Evolutionary conservation across 352 stramenopile genomes (phyloP).

Genomic region (Phytophthora sojae): DNA sequence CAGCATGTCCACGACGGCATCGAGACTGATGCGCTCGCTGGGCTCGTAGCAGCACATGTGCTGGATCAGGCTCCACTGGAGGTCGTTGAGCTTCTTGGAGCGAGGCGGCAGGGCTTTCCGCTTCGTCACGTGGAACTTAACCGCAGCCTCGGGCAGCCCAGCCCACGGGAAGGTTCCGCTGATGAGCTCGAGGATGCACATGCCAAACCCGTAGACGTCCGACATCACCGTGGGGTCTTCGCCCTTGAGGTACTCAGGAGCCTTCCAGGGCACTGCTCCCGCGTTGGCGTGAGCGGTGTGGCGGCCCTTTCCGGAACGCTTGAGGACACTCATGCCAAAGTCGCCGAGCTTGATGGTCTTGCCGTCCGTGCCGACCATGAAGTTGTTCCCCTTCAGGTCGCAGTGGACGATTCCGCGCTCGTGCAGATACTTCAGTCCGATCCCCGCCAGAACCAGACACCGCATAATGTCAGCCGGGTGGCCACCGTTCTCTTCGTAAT

Average conservation of each 20-base stretch:
- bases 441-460: conserved; percentile 29
- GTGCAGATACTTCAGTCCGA: conserved; percentile 50
- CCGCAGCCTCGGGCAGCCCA: conserved; percentile 27
- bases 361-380: conserved; percentile 38
- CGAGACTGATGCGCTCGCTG: conserved; percentile 29
- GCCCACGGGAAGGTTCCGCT: conserved; percentile 38
- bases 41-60: conserved; percentile 39
- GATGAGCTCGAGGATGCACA: conserved; percentile 46
- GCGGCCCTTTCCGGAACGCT: conserved; percentile 22
- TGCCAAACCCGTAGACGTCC: conserved; percentile 42
- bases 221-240: conserved; percentile 22
- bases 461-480: conserved; percentile 34
- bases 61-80: conserved; percentile 43
- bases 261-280: conserved; percentile 41
- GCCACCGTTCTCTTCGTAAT: conserved; percentile 22
- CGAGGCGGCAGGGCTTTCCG: conserved; percentile 24
- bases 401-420: conserved; percentile 39
- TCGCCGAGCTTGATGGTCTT: conserved; percentile 44
- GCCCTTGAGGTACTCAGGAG: conserved; percentile 33
- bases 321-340: conserved; percentile 43
- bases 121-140: conserved; percentile 40
- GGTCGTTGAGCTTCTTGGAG: conserved; percentile 14
- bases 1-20: conserved; percentile 36
- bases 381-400: conserved; percentile 49
- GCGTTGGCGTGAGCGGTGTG: conserved; percentile 6